A percentile compares a stretch with the other conserved stretches of the same genome.
Conservation (phyloP, 2,329 filamentous ascomycete genomes). For the Aureobasidium vineae region DNA sequence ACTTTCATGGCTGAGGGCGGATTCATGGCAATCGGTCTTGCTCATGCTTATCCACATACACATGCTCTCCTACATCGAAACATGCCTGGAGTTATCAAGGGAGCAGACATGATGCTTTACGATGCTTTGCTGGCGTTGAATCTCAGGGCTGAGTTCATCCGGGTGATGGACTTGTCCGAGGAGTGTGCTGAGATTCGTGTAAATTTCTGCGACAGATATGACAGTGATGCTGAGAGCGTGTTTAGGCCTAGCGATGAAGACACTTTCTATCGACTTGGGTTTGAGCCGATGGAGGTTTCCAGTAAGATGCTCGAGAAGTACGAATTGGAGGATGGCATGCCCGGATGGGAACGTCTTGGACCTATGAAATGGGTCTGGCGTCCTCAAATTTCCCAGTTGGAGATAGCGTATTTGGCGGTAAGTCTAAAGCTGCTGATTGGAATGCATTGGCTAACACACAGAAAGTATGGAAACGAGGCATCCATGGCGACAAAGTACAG, state of each 20-base stretch:
- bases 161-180: not conserved
- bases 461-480: conserved; percentile 18
- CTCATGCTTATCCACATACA: conserved; percentile 34
- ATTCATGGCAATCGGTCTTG: conserved; percentile 30
- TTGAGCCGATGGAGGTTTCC: not conserved
- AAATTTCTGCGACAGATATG: not conserved
- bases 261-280: not conserved
- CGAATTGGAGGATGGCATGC: not conserved
- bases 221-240: not conserved
- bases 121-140: conserved; percentile 28
- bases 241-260: not conserved
- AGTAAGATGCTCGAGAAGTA: not conserved
- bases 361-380: not conserved
- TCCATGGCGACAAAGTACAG: conserved; percentile 16
- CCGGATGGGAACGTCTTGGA: not conserved
- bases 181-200: not conserved
- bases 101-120: conserved; percentile 34
- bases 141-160: not conserved
- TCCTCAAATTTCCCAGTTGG: not conserved
- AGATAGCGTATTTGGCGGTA: conserved; percentile 1
- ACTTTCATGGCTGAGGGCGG: conserved; percentile 40
- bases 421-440: not conserved
- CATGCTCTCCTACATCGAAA: conserved; percentile 26
- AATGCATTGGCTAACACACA: not conserved
- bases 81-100: conserved; percentile 33